Evolutionary conservation across 2,329 filamentous ascomycete species (phyloP).

Genomic region (Colletotrichum zoysiae): DNA sequence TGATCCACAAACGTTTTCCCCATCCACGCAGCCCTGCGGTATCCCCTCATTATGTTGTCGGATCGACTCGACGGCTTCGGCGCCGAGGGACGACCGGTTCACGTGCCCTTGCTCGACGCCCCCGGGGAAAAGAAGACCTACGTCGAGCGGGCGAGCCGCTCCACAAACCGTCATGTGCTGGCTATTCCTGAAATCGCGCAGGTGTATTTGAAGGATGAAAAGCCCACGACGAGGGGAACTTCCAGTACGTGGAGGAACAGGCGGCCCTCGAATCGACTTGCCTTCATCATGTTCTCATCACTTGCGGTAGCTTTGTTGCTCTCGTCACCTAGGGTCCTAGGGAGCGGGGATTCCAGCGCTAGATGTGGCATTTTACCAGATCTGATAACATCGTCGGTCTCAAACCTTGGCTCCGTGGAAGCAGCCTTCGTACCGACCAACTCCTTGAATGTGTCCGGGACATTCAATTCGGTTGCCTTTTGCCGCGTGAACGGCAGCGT

Average conservation of each 20-base stretch:
- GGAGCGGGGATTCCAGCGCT: not conserved
- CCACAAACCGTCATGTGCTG: not conserved
- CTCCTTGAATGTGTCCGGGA: conserved; percentile 1
- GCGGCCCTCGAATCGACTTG: too few species aligned
- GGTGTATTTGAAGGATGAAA: not conserved
- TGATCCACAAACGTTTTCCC: not conserved
- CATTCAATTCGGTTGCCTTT: conserved; percentile 13
- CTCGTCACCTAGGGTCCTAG: not conserved
- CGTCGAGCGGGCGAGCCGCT: not conserved
- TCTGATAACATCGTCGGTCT: not conserved
- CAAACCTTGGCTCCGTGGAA: not conserved
- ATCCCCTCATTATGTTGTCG: not conserved
- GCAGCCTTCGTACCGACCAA: not conserved
- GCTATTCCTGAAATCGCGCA: too few species aligned
- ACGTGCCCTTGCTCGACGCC: not conserved
- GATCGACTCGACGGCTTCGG: not conserved
- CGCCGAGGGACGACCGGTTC: conserved; percentile 5
- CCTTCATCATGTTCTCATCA: conserved; percentile 25
- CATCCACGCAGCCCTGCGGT: not conserved
- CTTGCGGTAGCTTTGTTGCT: conserved; percentile 13
- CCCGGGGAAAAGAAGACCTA: not conserved
- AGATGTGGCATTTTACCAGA: not conserved
- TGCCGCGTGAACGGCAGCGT: conserved; percentile 22
- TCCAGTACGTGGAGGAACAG: not conserved
- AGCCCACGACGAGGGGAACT: too few species aligned